These are phyloP conservation scores for Falciphora oryzae DNA, from an alignment of 2,329 filamentous ascomycete genomes.

Conservation along the genomic window DNA sequence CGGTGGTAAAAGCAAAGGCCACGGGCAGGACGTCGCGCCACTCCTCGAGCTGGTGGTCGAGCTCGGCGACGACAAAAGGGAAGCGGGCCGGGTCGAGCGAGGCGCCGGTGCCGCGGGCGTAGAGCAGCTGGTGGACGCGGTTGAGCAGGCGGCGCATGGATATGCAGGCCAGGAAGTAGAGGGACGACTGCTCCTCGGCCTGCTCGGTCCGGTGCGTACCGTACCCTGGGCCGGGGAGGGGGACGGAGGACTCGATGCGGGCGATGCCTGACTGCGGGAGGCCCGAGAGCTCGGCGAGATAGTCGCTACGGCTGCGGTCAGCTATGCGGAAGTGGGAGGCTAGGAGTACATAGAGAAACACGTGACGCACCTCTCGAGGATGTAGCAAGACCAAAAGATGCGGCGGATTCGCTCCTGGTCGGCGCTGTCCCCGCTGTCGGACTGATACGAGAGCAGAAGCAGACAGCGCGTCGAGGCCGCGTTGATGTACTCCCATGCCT, in stretches of 20 bases:
- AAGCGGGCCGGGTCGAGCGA: slow-evolving; percentile 39
- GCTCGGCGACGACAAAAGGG: slow-evolving; percentile 40
- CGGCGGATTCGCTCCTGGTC: slow-evolving; percentile 42
- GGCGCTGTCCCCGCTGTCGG: slow-evolving; percentile 20
- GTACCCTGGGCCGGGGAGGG: slow-evolving; percentile 34
- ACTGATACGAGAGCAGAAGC: slow-evolving; percentile 39
- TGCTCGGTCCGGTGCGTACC: slow-evolving; percentile 33
- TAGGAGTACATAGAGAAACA: too few species aligned
- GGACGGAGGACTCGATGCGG: slow-evolving; percentile 44
- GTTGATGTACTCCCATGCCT: slow-evolving; percentile 47
- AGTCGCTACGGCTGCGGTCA: too few species aligned
- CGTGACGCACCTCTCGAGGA: slow-evolving; percentile 49
- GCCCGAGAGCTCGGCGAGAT: slow-evolving; percentile 45
- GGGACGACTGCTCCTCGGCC: slow-evolving; percentile 40
- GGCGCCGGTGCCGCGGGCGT: slow-evolving; percentile 38
- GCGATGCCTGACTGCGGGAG: slow-evolving; percentile 45
- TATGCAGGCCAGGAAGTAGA: slow-evolving; percentile 49
- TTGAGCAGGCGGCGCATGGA: slow-evolving; percentile 44
- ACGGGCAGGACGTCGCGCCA: slow-evolving; percentile 41
- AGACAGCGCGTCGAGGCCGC: slow-evolving; percentile 44
- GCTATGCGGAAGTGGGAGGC: too few species aligned
- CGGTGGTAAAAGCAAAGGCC: slow-evolving; percentile 35
- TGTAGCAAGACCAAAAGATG: slow-evolving; percentile 51
- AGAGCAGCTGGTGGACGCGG: slow-evolving; percentile 42
- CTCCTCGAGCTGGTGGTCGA: slow-evolving; percentile 42